A percentile compares a stretch with the other conserved stretches of the same genome.
Conservation (phyloP, 2,329 filamentous ascomycete species). For the Alternaria ventricosa region DNA sequence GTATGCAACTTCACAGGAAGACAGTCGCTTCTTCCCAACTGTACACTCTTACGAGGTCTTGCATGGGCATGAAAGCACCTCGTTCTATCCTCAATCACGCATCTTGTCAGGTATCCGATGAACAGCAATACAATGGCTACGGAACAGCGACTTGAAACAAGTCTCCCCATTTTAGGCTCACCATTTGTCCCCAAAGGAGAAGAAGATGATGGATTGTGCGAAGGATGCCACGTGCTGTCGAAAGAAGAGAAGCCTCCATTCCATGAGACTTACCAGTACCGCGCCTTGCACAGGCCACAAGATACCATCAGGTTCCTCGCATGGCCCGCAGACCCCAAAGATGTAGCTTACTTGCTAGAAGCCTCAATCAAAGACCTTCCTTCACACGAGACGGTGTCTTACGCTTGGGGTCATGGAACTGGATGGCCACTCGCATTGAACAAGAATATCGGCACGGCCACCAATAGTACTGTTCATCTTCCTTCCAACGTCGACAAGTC, state of each 20-base stretch:
- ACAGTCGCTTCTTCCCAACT: not conserved
- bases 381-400: not conserved
- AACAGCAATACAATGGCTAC: not conserved
- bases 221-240: not conserved
- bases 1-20: not conserved
- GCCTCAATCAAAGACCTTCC: not conserved
- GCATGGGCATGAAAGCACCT: not conserved
- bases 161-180: not conserved
- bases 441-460: not conserved
- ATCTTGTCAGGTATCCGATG: not conserved
- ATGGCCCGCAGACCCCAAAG: not conserved
- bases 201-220: not conserved
- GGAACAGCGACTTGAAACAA: rapidly evolving
- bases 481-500: not conserved
- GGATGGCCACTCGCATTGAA: not conserved
- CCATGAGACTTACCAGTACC: not conserved
- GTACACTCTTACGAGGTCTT: not conserved
- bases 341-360: not conserved
- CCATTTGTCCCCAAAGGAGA: rapidly evolving
- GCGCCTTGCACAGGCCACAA: not conserved
- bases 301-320: not conserved
- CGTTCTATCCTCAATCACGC: not conserved
- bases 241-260: not conserved
- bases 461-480: not conserved
- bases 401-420: not conserved